Base-by-base conservation (phyloP, 2,329 filamentous ascomycete genomes). In the Graphium sp. region DNA sequence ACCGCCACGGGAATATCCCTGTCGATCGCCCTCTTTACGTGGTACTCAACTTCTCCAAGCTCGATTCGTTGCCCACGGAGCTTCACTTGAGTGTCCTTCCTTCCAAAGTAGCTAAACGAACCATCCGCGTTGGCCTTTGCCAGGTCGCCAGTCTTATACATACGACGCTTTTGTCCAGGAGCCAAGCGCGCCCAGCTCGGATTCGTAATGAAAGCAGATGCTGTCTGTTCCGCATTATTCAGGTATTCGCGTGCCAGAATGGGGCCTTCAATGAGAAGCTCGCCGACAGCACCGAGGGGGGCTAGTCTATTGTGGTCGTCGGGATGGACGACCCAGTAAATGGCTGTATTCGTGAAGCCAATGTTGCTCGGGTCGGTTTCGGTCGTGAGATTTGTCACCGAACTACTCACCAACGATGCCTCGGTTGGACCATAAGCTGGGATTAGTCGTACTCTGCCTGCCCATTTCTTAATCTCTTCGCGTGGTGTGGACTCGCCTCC, bases 41-140 rank as follows among this genome's bases (percentile, higher is more conserved):
- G 21, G 18, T 29, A 26, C 19, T 47, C 45, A 4, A 47, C 40
- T 29, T 47, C 45, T 4, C 39, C 42, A 2, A 64, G 48, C 43
- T 63, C 72, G 31, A 68, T 51, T 24, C 66, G 46, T 33, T 59
- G 68, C 8, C 72, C 72, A 13, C 56, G 52, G 9, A 70, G 41
- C 41, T 71, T 71, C 26, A 69, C 54, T 39, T 69, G 64, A 0
- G 53, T 54, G 35, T 70, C 66, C 36, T 66, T 66, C 6, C 68
- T 52, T n/a, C 65, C 65, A 22, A 64, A 36, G 24, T 55, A 62
- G 0, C 46, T 33, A 6, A 65, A 38, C 5, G 37, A 38, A 1
- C 56, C 54, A 31, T 60, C 49, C 0, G 43, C 40, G 14, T 49
- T 37, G 18, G 59, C 58, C 20, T 39, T 45, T 1, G 47, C 60